Evolutionary conservation across 768 basidiomycete genomes (phyloP), one percentile per base, ranked within the genome.

Genomic region (Suillus subluteus): DNA sequence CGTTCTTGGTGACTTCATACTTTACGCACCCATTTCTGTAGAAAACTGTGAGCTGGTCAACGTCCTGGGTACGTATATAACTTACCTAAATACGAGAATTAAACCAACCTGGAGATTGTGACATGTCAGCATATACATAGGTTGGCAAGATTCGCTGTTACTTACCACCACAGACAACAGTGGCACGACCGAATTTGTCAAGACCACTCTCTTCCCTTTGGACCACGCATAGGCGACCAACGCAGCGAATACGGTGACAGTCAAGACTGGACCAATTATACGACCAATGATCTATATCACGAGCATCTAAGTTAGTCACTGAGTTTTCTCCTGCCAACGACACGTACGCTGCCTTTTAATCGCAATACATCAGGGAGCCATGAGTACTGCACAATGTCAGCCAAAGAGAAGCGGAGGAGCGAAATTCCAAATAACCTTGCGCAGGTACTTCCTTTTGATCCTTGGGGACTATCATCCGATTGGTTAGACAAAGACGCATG

Each of bases 311-410:
- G 35, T 35, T 18, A 37, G 50, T 65, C 41, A 74, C 67, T 66
- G 48, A 41, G 43, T 56, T n/a, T 46, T 62, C 44, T 59, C 43
- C 23, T 54, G 32, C 26, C 59, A 50, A 58, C 21, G 56, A 62
- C 23, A 81, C 89, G 71, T 75, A 94, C 92, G 69, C 91, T 94
- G 70, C 92, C 91, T 82, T 94, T 88, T 68, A 95, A 64, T 48
- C 94, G 87, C 54, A 96, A 81, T 23, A 96, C 92, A 77, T 96
- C 95, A 2, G 94, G 92, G 15, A 96, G 81, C 94, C 95, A 96
- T 18, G 92, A 92, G 74, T 93, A 94, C 91, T 93, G 66, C 23
- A 62, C 26, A 18, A 30, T 12, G 40, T 61, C 40, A 30, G 40
- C 11, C 37, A 65, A 41, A 21, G 13, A 41, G 16, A 40, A 59